phyloP scores from a whole-genome alignment of 1,139 yeast genomes.

The Nadsonia commutata region DNA sequence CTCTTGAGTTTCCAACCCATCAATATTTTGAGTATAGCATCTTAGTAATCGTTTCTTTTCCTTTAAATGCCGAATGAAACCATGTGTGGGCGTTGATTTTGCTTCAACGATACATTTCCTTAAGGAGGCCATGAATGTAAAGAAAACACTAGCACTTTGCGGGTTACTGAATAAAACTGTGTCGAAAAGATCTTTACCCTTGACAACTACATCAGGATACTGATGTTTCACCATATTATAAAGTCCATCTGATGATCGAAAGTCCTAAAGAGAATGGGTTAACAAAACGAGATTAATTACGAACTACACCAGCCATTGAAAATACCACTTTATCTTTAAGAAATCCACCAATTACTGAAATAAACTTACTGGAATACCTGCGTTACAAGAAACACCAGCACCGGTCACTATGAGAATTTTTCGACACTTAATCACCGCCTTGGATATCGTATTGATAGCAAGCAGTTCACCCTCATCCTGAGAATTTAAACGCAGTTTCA shows the following conservation, averaged over 20 bases:
- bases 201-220: slow-evolving; percentile 43
- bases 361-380: slow-evolving; percentile 59
- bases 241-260: slow-evolving; percentile 79
- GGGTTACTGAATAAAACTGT: slow-evolving; percentile 74
- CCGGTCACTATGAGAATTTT: slow-evolving; percentile 44
- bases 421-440: slow-evolving; percentile 13
- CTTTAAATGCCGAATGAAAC: slow-evolving; percentile 60
- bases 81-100: slow-evolving; percentile 70
- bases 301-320: too few species aligned
- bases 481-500: slow-evolving; percentile 2
- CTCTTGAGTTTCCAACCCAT: slow-evolving; percentile 41
- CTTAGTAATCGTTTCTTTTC: slow-evolving; percentile 66
- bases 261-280: slow-evolving; percentile 92
- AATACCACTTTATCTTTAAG: too few species aligned
- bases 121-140: slow-evolving; percentile 55
- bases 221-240: slow-evolving; percentile 58
- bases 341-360: too few species aligned
- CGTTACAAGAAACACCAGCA: slow-evolving; percentile 92
- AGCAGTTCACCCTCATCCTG: slow-evolving; percentile 7
- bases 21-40: slow-evolving; percentile 73
- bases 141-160: slow-evolving; percentile 81
- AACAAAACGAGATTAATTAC: too few species aligned
- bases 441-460: slow-evolving; percentile 12
- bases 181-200: slow-evolving; percentile 52
- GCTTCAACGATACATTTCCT: slow-evolving; percentile 20